A percentile compares a stretch with the other conserved stretches of the same genome.
These are phyloP conservation scores for Penicillium malachiteum DNA, from an alignment of 495 filamentous ascomycete genomes.

Conservation along the genomic window DNA sequence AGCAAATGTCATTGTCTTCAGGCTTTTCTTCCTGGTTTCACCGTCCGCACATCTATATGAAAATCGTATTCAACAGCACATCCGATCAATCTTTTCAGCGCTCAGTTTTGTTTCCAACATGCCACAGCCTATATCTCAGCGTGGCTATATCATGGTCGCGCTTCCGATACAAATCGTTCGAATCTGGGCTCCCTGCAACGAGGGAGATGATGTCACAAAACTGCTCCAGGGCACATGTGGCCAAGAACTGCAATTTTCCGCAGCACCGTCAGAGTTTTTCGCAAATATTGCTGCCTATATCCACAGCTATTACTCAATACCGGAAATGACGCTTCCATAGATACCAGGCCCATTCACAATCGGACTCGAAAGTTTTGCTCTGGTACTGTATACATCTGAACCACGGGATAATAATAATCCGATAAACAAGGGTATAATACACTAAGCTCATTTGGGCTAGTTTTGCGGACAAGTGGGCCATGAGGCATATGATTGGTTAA, in stretches of 20 bases:
- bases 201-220: neutral
- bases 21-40: conserved; percentile 5
- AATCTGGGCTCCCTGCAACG: conserved; percentile 5
- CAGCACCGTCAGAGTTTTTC: conserved; percentile 2
- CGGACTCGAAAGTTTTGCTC: neutral
- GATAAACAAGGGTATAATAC: neutral
- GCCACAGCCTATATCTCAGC: conserved; percentile 9
- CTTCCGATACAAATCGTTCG: conserved; percentile 9
- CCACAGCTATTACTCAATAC: neutral
- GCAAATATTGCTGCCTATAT: conserved; percentile 8
- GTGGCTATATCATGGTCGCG: conserved; percentile 12
- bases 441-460: neutral
- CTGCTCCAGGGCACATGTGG: neutral
- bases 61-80: conserved; percentile 10
- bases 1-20: conserved; percentile 9
- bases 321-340: neutral
- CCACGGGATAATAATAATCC: neutral
- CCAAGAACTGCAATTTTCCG: neutral
- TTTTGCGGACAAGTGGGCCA: neutral
- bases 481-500: neutral
- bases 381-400: neutral
- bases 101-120: conserved; percentile 5
- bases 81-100: conserved; percentile 7
- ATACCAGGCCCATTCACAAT: neutral
- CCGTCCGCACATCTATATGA: conserved; percentile 8